Evolutionary conservation across 441 rosid genomes (phyloP).

Genomic region (Dalechampia spathulata): DNA sequence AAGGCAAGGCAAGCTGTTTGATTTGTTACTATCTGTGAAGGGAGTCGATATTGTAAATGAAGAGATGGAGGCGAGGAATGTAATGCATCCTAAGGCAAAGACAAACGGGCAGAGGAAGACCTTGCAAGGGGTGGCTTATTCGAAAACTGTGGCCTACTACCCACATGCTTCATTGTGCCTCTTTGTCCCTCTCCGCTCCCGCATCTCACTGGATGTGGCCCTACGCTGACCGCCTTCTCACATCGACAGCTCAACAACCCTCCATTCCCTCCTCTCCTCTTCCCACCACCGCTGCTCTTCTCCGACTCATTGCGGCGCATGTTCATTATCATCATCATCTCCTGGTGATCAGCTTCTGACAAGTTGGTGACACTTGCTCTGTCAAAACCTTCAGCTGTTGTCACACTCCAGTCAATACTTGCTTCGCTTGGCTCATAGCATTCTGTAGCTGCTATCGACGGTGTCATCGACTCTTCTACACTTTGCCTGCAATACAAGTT

Average conservation of each 20-base stretch:
- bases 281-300: conserved; percentile 17
- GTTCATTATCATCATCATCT: conserved; percentile 4
- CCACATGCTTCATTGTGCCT: conserved; percentile 28
- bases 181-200: conserved; percentile 20
- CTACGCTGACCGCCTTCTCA: conserved; percentile 72
- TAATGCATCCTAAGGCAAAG: no score
- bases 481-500: conserved; percentile 11
- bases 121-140: conserved; percentile 33
- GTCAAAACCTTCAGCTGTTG: conserved; percentile 57
- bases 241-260: conserved; percentile 56
- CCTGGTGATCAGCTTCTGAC: conserved; percentile 27
- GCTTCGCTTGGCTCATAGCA: conserved; percentile 77
- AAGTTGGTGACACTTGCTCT: conserved; percentile 30
- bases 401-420: conserved; percentile 81
- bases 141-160: conserved; percentile 31
- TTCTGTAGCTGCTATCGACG: conserved; percentile 31
- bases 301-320: conserved; percentile 3
- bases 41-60: no score
- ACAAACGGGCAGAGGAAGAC: conserved; percentile 31
- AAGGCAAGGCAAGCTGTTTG: no score
- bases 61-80: no score
- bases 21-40: no score
- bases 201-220: conserved; percentile 40
- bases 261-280: conserved; percentile 16
- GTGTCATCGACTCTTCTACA: conserved; percentile 17